phyloP scores from a whole-genome alignment of 345 rosid species.

The Noccaea bulbosa region DNA sequence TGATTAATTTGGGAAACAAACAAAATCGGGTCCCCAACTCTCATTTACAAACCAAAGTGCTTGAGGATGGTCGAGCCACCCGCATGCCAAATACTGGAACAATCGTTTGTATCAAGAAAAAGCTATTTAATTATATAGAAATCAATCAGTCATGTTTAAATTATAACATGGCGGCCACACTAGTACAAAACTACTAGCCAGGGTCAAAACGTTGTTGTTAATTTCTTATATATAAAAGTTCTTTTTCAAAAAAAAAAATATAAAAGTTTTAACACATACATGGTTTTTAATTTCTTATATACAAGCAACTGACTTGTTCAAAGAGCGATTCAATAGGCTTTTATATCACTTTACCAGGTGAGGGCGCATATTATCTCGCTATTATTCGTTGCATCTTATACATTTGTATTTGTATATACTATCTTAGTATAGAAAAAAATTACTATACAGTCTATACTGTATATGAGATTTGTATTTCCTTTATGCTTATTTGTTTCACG shows the following conservation, averaged over 20 bases:
- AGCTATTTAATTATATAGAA: too few relatives aligned
- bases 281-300: not conserved
- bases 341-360: too few relatives aligned
- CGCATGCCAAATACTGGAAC: slow-evolving; percentile 6
- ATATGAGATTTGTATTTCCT: too few relatives aligned
- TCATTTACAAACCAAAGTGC: not conserved
- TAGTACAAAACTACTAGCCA: not conserved
- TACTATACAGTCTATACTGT: too few relatives aligned
- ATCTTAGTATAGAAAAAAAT: too few relatives aligned
- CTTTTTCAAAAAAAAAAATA: not conserved
- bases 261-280: not conserved
- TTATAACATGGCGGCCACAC: too few relatives aligned
- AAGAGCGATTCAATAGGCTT: not conserved
- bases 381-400: too few relatives aligned
- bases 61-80: not conserved
- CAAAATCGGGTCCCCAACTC: not conserved
- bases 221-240: not conserved
- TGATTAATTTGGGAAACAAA: slow-evolving; percentile 19
- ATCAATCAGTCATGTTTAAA: too few relatives aligned
- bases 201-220: not conserved
- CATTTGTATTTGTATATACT: too few relatives aligned
- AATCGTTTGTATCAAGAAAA: not conserved
- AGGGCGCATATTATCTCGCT: too few relatives aligned
- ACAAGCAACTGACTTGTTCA: slow-evolving; percentile 9
- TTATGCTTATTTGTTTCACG: too few relatives aligned